Percentiles rank a stretch among this genome's conserved stretches.
These are phyloP conservation scores for Ogataea trehalophila DNA, from an alignment of 805 yeast species.

Conservation along the genomic window DNA sequence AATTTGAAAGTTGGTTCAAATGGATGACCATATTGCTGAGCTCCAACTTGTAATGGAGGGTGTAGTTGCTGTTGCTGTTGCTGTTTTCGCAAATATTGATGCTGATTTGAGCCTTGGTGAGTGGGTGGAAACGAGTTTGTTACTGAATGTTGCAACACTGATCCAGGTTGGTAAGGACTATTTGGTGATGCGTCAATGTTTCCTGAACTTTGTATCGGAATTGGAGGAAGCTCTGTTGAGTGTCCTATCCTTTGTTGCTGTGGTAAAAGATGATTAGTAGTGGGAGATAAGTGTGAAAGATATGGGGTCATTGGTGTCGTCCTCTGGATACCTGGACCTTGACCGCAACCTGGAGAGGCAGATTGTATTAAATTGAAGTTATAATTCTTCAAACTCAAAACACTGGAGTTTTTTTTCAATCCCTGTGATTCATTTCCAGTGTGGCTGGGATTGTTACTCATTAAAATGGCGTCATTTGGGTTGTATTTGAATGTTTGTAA, in stretches of 20 bases:
- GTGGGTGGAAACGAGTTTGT: not conserved
- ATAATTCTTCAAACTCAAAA: constrained; percentile 6
- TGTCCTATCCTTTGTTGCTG: no score
- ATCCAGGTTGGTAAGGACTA: no score
- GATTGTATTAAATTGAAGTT: constrained; percentile 7
- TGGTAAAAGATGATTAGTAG: no score
- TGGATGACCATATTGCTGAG: not conserved
- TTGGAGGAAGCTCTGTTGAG: no score
- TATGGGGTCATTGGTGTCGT: no score
- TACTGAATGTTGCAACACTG: no score
- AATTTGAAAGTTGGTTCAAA: constrained; percentile 1
- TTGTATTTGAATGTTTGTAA: not conserved
- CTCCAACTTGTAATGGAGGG: not conserved
- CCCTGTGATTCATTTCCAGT: not conserved
- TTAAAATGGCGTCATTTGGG: not conserved
- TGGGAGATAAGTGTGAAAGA: no score
- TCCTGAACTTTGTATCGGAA: no score
- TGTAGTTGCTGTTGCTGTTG: not conserved
- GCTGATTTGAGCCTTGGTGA: not conserved
- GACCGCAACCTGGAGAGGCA: not conserved
- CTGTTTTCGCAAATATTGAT: not conserved
- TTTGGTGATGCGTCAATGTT: no score
- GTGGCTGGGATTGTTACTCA: not conserved
- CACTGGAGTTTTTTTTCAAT: constrained; percentile 2
- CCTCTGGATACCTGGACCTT: not conserved